phyloP scores from a whole-genome alignment of 352 stramenopile genomes.

The Saprolegnia parasitica region DNA sequence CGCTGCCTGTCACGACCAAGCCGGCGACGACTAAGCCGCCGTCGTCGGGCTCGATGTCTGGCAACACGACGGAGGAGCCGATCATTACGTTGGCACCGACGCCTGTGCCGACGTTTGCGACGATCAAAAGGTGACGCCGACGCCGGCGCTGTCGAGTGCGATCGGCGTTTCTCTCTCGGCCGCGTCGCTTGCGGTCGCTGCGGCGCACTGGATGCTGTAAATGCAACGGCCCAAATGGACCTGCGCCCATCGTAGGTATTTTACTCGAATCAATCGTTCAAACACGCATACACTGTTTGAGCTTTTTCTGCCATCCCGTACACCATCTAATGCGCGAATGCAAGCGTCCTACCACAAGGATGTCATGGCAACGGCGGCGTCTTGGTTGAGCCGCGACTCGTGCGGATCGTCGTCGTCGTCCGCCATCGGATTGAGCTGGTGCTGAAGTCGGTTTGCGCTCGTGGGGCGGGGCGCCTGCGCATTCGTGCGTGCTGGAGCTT shows the following conservation, averaged over 20 bases:
- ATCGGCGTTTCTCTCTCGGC: no score
- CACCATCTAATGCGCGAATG: no score
- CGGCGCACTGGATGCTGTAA: background rate
- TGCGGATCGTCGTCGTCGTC: constrained; percentile 15
- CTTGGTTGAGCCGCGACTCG: constrained; percentile 15
- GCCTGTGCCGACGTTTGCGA: background rate
- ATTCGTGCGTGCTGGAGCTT: background rate
- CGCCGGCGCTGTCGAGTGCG: background rate
- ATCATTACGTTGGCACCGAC: background rate
- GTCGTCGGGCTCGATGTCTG: constrained; percentile 7
- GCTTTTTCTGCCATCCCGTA: no score
- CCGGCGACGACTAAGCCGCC: background rate
- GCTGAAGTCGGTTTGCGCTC: constrained; percentile 9
- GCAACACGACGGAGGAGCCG: constrained; percentile 3
- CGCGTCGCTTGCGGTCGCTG: background rate
- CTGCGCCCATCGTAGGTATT: background rate
- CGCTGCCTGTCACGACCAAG: constrained; percentile 7
- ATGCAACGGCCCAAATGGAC: background rate
- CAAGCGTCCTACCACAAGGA: constrained; percentile 15
- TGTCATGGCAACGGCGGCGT: constrained; percentile 26
- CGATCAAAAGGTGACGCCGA: constrained; percentile 1
- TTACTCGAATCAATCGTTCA: background rate
- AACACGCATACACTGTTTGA: no score
- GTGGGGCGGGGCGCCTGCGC: background rate
- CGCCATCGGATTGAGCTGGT: constrained; percentile 28